Evolutionary conservation across 805 yeast species (phyloP).

Genomic region (Candida anglica): DNA sequence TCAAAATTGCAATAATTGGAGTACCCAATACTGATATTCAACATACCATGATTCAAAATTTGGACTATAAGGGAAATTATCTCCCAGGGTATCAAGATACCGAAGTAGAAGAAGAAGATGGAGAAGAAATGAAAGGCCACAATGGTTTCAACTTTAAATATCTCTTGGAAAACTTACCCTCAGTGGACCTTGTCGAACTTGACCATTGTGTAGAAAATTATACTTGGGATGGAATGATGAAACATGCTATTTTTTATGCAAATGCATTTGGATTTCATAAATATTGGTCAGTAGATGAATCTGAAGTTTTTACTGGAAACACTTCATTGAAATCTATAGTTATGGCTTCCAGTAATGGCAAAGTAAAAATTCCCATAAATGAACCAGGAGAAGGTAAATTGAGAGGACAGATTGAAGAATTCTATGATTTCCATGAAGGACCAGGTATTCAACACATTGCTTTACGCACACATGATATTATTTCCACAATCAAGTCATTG

Average conservation of each 20-base stretch:
- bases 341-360: constrained; percentile 65
- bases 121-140: constrained; percentile 4
- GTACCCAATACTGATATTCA: constrained; percentile 54
- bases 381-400: constrained; percentile 72
- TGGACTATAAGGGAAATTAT: constrained; percentile 37
- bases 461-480: constrained; percentile 56
- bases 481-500: constrained; percentile 51
- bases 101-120: constrained; percentile 4
- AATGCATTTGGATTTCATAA: constrained; percentile 66
- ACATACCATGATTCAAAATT: constrained; percentile 63
- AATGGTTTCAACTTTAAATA: not conserved
- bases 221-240: constrained; percentile 62
- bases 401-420: constrained; percentile 80
- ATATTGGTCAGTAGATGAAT: constrained; percentile 84
- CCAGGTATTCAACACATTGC: constrained; percentile 89
- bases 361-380: constrained; percentile 76
- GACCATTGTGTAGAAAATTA: constrained; percentile 85
- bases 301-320: constrained; percentile 62
- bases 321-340: constrained; percentile 73
- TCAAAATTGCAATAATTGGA: constrained; percentile 45
- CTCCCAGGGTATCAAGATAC: constrained; percentile 45
- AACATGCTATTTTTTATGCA: constrained; percentile 57
- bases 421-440: constrained; percentile 67
- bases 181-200: constrained; percentile 40
- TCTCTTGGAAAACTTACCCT: constrained; percentile 16